Evolutionary conservation across 169 alveolate genomes (phyloP), one percentile per base, ranked within the genome.

Genomic region (Plasmodium berghei): DNA sequence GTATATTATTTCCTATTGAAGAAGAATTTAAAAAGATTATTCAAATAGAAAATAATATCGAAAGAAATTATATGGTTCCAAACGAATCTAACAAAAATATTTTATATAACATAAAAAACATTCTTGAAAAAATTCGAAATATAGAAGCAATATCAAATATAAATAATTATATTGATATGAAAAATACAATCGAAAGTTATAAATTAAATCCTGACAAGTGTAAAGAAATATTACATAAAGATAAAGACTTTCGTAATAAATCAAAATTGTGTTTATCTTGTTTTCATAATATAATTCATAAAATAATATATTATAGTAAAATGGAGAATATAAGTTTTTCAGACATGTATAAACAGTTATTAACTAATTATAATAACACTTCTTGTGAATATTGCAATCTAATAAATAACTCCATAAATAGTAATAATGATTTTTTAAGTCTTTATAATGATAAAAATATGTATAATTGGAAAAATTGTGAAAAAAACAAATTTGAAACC

Each of bases 111-210:
- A n/a, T 77, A 28, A 77, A 62, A 66, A 77, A 77, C 63, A 77
- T 77, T 5, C 49, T 63, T 69, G 89, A 77, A 48, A 77, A 77
- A 63, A 77, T 77, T 55, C n/a, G 14, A 49, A 77, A 55, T 48
- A 77, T 77, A 20, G 89, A 77, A 22, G 42, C 28, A 56, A 8
- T 77, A 59, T 63, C 89, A 77, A 77, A 77, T 58, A 52, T 77
- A 24, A 58, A 58, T 24, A 77, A 62, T 77, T 77, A 63, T 77
- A 64, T 48, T 16, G 28, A 69, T 64, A 48, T 77, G 28, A 77
- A 64, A 49, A 63, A 77, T 20, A 66, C 63, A 58, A 52, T 20
- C n/a, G 54, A 63, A 52, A 54, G 26, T 14, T 18, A 9, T 20
- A 55, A 77, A 63, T 18, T 18, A 20, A 52, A 61, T 24, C n/a